Conservation (phyloP, 2,329 filamentous ascomycete genomes). For the Diplodia scrobiculata region DNA sequence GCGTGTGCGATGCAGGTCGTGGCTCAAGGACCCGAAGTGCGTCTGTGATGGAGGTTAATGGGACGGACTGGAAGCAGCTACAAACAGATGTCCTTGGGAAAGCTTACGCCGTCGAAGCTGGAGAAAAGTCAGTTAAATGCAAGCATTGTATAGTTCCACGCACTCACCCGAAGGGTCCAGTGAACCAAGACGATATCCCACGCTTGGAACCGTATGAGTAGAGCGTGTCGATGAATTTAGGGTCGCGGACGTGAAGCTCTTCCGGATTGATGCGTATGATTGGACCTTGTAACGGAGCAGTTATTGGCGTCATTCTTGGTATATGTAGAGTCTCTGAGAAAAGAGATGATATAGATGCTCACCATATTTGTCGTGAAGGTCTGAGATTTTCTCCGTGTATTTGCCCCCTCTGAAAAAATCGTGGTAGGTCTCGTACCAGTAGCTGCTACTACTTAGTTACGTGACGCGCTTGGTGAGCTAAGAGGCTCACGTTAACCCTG, state of each 20-base stretch:
- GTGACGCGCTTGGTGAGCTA: too few relatives aligned
- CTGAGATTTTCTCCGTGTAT: slow-evolving; percentile 40
- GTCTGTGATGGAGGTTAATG: slow-evolving; percentile 2
- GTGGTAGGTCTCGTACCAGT: slow-evolving; percentile 43
- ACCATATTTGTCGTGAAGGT: slow-evolving; percentile 45
- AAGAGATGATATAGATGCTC: background rate
- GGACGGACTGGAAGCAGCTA: too few relatives aligned
- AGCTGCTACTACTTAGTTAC: background rate
- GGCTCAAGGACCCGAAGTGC: slow-evolving; percentile 22
- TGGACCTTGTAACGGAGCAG: slow-evolving; percentile 38
- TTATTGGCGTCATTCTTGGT: background rate
- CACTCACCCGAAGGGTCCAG: slow-evolving; percentile 8
- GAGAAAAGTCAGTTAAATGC: background rate
- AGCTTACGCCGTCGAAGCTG: background rate
- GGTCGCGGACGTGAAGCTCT: slow-evolving; percentile 49
- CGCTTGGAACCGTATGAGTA: slow-evolving; percentile 33
- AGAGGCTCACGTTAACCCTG: slow-evolving; percentile 30
- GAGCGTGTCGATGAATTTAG: slow-evolving; percentile 43
- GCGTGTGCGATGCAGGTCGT: slow-evolving; percentile 34
- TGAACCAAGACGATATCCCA: slow-evolving; percentile 27
- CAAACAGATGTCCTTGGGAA: background rate
- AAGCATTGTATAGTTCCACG: background rate
- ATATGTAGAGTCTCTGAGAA: background rate
- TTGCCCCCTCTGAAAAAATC: slow-evolving; percentile 40
- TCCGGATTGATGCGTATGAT: slow-evolving; percentile 49